Conservation (phyloP, 2,329 filamentous ascomycete species). For the Phaeosphaeria sp. region DNA sequence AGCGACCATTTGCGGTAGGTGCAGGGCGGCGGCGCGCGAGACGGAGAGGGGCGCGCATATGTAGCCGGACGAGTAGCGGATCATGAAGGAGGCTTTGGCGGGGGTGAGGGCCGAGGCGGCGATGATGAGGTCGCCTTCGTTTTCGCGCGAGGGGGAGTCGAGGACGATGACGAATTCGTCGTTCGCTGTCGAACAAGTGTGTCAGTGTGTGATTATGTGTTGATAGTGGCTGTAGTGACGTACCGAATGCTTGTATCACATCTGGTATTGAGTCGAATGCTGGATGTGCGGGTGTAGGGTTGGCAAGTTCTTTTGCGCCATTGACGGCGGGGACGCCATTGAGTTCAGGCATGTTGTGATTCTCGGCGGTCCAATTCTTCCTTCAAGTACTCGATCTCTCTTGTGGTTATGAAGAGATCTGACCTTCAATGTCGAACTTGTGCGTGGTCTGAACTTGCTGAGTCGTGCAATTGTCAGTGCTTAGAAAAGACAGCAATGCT, state of each 20-base stretch:
- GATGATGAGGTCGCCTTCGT: slow-evolving; percentile 98
- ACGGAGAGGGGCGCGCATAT: slow-evolving; percentile 86
- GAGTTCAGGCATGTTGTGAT: slow-evolving; percentile 29
- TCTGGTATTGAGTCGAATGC: slow-evolving; percentile 58
- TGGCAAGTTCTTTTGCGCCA: slow-evolving; percentile 24
- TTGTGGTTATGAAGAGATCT: not conserved
- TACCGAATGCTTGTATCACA: slow-evolving; percentile 54
- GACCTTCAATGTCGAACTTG: not conserved
- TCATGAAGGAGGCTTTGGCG: slow-evolving; percentile 93
- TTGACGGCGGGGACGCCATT: slow-evolving; percentile 23
- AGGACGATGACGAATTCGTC: slow-evolving; percentile 96
- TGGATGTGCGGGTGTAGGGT: slow-evolving; percentile 40
- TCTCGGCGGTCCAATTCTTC: slow-evolving; percentile 1
- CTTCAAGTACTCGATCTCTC: not conserved
- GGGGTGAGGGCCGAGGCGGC: slow-evolving; percentile 84
- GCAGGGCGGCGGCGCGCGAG: slow-evolving; percentile 71
- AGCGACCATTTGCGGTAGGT: slow-evolving; percentile 87
- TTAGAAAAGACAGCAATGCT: slow-evolving; percentile 25
- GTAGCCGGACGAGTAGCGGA: slow-evolving; percentile 86
- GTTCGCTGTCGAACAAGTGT: slow-evolving; percentile 37
- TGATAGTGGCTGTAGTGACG: slow-evolving; percentile 6
- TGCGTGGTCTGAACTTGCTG: not conserved
- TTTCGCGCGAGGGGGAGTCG: slow-evolving; percentile 90
- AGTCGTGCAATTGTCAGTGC: slow-evolving; percentile 6
- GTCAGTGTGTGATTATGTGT: slow-evolving; percentile 8